Conservation (phyloP, 495 filamentous ascomycete species). For the Ramalina intermedia region DNA sequence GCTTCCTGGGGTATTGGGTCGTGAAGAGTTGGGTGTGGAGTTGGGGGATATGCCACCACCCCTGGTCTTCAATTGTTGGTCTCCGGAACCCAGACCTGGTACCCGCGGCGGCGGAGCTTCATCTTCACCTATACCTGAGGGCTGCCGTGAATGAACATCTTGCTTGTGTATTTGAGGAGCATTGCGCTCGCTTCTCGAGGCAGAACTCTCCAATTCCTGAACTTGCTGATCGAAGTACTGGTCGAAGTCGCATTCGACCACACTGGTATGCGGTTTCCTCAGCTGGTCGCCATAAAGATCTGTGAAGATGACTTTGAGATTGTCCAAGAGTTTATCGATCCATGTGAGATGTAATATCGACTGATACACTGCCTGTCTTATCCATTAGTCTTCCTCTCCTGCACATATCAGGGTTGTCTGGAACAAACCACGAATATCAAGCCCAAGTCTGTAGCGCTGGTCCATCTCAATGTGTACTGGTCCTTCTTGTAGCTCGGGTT, state of each 20-base stretch:
- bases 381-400: not conserved
- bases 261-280: conserved; percentile 61
- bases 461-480: conserved; percentile 92
- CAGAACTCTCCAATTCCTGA: conserved; percentile 58
- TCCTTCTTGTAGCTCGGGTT: conserved; percentile 76
- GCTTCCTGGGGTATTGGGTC: conserved; percentile 55
- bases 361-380: conserved; percentile 81
- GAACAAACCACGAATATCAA: conserved; percentile 83
- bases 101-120: conserved; percentile 38
- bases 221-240: conserved; percentile 90
- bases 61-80: too few species aligned
- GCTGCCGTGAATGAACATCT: conserved; percentile 24
- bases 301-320: conserved; percentile 79
- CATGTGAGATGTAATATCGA: conserved; percentile 87
- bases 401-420: not conserved
- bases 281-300: conserved; percentile 79
- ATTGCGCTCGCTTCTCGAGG: conserved; percentile 24
- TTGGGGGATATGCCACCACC: conserved; percentile 43
- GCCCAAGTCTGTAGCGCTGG: conserved; percentile 75
- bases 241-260: conserved; percentile 67
- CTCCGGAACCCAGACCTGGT: conserved; percentile 30
- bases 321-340: conserved; percentile 93
- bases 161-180: conserved; percentile 11
- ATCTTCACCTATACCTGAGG: conserved; percentile 17
- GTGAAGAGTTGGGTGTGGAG: conserved; percentile 61